Conservation (phyloP, 495 filamentous ascomycete genomes). For the Emericellopsis terricola region DNA sequence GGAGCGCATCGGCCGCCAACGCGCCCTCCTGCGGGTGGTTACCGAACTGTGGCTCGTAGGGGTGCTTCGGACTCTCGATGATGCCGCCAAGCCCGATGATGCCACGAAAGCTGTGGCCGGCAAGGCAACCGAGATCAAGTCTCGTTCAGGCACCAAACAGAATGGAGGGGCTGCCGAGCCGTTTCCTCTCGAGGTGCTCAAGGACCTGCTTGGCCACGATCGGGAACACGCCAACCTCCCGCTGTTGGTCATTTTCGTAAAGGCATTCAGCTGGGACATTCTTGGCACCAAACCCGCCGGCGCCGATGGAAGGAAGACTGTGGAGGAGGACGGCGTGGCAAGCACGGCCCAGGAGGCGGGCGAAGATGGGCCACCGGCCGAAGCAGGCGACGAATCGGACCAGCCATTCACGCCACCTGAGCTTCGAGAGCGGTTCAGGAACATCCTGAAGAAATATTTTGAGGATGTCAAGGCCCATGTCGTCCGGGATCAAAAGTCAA, state of each 20-base stretch:
- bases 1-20: conserved; percentile 72
- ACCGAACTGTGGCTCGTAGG: conserved; percentile 95
- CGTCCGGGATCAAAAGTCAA: conserved; percentile 71
- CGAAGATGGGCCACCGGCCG: conserved; percentile 26
- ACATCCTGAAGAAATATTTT: conserved; percentile 76
- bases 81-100: conserved; percentile 75
- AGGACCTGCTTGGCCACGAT: conserved; percentile 87
- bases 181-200: conserved; percentile 89
- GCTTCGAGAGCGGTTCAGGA: conserved; percentile 70
- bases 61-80: conserved; percentile 72
- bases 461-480: conserved; percentile 87
- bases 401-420: conserved; percentile 56
- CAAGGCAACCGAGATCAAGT: conserved; percentile 35
- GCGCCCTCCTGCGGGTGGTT: conserved; percentile 70
- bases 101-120: conserved; percentile 36
- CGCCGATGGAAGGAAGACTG: conserved; percentile 62
- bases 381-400: conserved; percentile 22
- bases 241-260: conserved; percentile 83
- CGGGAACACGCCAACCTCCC: conserved; percentile 83
- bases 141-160: conserved; percentile 21
- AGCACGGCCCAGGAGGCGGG: conserved; percentile 26
- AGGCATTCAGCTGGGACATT: conserved; percentile 91
- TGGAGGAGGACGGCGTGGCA: conserved; percentile 71
- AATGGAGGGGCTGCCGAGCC: conserved; percentile 54
- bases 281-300: conserved; percentile 54